Conservation (phyloP, 345 rosid species). For the Psidium guajava region DNA sequence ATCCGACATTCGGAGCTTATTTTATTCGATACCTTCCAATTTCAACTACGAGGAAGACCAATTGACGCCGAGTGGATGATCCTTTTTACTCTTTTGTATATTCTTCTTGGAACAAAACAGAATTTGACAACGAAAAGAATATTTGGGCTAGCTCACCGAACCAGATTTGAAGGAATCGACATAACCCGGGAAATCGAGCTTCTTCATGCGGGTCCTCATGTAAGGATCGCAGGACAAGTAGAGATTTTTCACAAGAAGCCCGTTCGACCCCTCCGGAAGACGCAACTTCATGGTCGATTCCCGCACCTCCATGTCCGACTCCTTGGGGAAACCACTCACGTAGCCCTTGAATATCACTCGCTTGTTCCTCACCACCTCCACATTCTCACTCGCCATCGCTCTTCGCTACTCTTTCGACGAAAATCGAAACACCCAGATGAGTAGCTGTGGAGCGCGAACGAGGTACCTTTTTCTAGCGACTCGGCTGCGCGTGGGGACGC, state of each 20-base stretch:
- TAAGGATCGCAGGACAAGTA: constrained; percentile 51
- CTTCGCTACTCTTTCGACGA: background rate
- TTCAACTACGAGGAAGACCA: background rate
- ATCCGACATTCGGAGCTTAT: background rate
- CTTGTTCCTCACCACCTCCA: constrained; percentile 1
- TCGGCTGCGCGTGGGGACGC: background rate
- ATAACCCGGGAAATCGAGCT: background rate
- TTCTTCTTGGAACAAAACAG: background rate
- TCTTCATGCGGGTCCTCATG: background rate
- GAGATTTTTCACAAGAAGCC: constrained; percentile 41
- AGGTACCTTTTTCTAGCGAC: background rate
- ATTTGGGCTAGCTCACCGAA: background rate
- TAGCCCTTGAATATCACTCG: constrained; percentile 14
- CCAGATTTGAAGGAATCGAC: constrained; percentile 6
- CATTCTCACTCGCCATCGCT: background rate
- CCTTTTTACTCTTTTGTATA: background rate
- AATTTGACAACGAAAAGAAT: background rate
- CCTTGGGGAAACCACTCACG: background rate
- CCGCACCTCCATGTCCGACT: background rate
- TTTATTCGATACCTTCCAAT: background rate
- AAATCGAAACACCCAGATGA: background rate
- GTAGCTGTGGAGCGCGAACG: background rate
- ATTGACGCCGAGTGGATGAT: background rate
- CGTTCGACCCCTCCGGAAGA: constrained; percentile 5
- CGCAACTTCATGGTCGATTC: background rate